These are phyloP conservation scores for Tuber calosporum DNA, from an alignment of 495 filamentous ascomycete species.

Conservation along the genomic window DNA sequence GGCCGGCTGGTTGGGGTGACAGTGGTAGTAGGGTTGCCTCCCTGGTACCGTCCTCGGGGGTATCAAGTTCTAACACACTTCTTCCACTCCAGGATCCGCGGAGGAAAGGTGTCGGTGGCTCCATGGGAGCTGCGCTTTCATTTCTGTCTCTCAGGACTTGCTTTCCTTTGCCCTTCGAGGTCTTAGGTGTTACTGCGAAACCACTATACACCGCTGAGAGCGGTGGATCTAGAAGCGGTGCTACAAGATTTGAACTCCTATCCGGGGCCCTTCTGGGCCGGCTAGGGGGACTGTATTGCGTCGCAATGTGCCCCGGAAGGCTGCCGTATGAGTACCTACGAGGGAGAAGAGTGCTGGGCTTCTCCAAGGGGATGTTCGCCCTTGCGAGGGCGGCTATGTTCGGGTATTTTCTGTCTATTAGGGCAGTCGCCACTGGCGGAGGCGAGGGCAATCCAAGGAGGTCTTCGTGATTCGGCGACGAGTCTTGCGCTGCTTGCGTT, in stretches of 20 bases:
- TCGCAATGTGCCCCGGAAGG: conserved; percentile 30
- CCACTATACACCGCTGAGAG: conserved; percentile 19
- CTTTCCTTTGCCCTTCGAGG: conserved; percentile 5
- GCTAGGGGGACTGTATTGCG: conserved; percentile 28
- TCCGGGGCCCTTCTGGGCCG: conserved; percentile 6
- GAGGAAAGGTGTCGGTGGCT: not conserved
- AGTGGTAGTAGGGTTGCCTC: conserved; percentile 5
- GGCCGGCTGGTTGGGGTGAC: not conserved
- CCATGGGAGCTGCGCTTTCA: conserved; percentile 2
- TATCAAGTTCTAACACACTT: conserved; percentile 38
- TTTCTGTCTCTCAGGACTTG: not conserved
- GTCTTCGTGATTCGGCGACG: conserved; percentile 11
- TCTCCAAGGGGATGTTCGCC: conserved; percentile 10
- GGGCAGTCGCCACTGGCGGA: conserved; percentile 10
- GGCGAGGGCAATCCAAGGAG: conserved; percentile 18
- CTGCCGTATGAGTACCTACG: conserved; percentile 16
- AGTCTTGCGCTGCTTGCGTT: conserved; percentile 16
- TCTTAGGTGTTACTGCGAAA: conserved; percentile 7
- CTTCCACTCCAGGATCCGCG: conserved; percentile 32
- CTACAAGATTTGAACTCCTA: not conserved
- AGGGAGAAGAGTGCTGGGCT: conserved; percentile 21
- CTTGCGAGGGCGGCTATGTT: conserved; percentile 18
- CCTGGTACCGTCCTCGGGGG: not conserved
- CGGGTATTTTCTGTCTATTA: conserved; percentile 23
- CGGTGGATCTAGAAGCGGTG: conserved; percentile 5